Base-by-base conservation (phyloP, 805 yeast species). In the Candida lessepsii region DNA sequence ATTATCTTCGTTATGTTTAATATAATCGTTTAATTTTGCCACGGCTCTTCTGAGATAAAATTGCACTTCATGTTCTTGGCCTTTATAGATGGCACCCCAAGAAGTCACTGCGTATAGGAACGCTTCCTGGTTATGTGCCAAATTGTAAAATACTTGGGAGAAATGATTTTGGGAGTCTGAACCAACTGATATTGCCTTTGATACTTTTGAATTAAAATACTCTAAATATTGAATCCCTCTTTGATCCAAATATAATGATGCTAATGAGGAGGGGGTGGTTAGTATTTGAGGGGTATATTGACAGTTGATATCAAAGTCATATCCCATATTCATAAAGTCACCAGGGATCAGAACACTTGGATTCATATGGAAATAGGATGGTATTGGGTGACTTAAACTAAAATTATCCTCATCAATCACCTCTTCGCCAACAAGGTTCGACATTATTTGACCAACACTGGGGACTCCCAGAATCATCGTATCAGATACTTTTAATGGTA, bases 11-110 rank as follows among this genome's bases (percentile, higher is more conserved):
- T 21, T 25, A 10, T 14, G 5, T 5, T 28, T 34, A 21, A 46
- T 32, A 16, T 37, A 30, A 19, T 43, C 30, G 14, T 41, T 40
- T 13, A 47, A 39, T 5, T 28, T 29, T 1, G 23, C 14, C 2
- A 36, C 26, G 6, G 53, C 40, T 23, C 41, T 49, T 3, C 10
- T 33, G n/a, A 47, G 18, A 28, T 47, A 49, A 6, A 27, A 14
- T 17, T 35, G 31, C 3, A 40, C 46, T 3, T 39, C 42, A n/a
- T 33, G 40, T n/a, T 41, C 40, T 13, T 40, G 35, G 5, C 49
- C 54, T 32, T 41, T 26, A 41, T 48, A 47, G 4, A 50, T 32
- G 4, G 55, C 63, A 6, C 65, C 65, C 65, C 65, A 60, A 2
- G 62, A 53, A 1, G 61, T 53, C 14, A 60, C 18, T 2, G 55